These are phyloP conservation scores for Aspergillus aculeatinus DNA, from an alignment of 2,329 filamentous ascomycete species.

Conservation along the genomic window DNA sequence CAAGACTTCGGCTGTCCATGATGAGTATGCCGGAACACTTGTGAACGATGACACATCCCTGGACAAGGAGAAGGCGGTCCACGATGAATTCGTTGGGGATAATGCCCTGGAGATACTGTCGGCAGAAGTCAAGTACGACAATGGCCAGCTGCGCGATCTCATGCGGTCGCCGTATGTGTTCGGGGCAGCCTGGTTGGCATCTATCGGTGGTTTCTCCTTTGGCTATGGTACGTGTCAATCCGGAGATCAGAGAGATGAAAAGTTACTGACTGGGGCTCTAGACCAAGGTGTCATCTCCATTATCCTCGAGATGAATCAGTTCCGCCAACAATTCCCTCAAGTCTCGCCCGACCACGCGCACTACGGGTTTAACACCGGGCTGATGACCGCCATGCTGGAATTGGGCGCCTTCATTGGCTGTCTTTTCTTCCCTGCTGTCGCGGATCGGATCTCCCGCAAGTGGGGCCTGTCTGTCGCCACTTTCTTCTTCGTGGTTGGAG, in stretches of 20 bases:
- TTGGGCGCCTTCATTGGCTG: slow-evolving; percentile 34
- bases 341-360: slow-evolving; percentile 35
- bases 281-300: too few species aligned
- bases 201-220: slow-evolving; percentile 42
- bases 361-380: slow-evolving; percentile 30
- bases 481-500: slow-evolving; percentile 44
- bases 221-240: too few species aligned
- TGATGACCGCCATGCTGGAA: slow-evolving; percentile 49
- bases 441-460: slow-evolving; percentile 45
- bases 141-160: slow-evolving; percentile 4
- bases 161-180: slow-evolving; percentile 41
- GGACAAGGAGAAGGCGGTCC: too few species aligned
- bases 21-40: too few species aligned
- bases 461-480: slow-evolving; percentile 36
- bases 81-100: too few species aligned
- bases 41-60: too few species aligned
- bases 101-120: not conserved
- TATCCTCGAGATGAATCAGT: slow-evolving; percentile 47
- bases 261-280: too few species aligned
- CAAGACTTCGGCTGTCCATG: too few species aligned
- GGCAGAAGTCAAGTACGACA: slow-evolving; percentile 7
- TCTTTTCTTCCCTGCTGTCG: slow-evolving; percentile 41
- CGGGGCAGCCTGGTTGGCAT: slow-evolving; percentile 45
- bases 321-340: slow-evolving; percentile 42
- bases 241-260: too few species aligned